Evolutionary conservation across 768 basidiomycete species (phyloP).

Genomic region (Phaeotremella fagi): DNA sequence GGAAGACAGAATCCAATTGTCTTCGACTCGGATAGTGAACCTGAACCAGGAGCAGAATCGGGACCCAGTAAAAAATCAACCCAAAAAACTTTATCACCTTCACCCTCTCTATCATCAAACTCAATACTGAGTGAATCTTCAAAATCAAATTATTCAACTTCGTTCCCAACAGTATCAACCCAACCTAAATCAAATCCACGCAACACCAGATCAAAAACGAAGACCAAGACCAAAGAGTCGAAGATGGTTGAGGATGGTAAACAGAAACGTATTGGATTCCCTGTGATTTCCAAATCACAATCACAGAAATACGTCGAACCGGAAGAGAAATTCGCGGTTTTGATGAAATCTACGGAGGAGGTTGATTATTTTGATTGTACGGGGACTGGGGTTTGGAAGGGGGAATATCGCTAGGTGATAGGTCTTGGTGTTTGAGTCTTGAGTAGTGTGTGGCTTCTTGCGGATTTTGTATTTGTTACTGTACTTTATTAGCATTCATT

Average conservation of each 20-base stretch:
- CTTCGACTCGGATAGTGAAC: conserved; percentile 5
- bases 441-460: not conserved
- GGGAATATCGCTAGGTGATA: not conserved
- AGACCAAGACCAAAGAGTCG: no score
- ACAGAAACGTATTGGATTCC: not conserved
- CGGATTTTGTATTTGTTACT: not conserved
- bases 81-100: no score
- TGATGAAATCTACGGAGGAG: not conserved
- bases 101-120: no score
- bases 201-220: no score
- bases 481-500: not conserved
- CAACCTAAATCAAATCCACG: no score
- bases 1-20: conserved; percentile 11
- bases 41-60: not conserved
- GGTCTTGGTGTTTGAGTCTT: no score
- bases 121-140: not conserved
- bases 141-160: not conserved
- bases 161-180: not conserved
- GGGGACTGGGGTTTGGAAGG: not conserved
- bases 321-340: not conserved
- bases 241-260: no score
- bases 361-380: not conserved
- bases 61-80: no score
- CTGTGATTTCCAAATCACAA: not conserved
- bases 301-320: not conserved